Evolutionary conservation across 2,329 filamentous ascomycete genomes (phyloP).

Genomic region (Cadophora sp.): DNA sequence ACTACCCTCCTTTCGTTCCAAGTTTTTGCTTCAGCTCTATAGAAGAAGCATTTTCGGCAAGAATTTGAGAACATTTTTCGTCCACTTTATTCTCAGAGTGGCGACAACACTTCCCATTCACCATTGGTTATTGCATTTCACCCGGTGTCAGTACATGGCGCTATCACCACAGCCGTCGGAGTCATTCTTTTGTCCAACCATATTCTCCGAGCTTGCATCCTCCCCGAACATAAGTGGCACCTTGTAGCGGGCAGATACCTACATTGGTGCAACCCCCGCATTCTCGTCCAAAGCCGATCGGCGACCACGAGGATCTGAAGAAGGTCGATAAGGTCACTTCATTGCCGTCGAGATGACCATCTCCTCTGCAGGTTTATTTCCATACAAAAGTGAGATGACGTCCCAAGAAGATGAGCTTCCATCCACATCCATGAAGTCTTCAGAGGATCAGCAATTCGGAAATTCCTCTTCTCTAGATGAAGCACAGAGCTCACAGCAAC

Average conservation of each 20-base stretch:
- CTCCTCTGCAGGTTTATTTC: background rate
- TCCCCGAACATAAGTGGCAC: background rate
- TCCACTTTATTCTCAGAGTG: too few species aligned
- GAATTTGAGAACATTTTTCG: too few species aligned
- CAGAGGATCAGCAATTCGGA: too few species aligned
- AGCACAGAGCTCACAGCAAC: too few species aligned
- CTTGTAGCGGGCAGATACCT: background rate
- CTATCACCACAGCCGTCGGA: background rate
- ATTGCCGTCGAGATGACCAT: background rate
- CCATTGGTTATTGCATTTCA: background rate
- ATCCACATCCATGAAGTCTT: too few species aligned
- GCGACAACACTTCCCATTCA: too few species aligned
- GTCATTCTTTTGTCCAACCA: background rate
- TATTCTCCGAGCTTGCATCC: background rate
- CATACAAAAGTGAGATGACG: background rate
- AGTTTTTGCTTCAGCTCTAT: too few species aligned
- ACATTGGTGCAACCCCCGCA: background rate
- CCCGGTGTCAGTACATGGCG: slow-evolving; percentile 7
- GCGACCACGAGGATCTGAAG: background rate
- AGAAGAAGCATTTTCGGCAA: too few species aligned
- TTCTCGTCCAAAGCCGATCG: background rate
- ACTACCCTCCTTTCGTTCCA: too few species aligned
- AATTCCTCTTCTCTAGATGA: too few species aligned
- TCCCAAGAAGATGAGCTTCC: background rate
- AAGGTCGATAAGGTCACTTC: background rate